These are phyloP conservation scores for Acorus gramineus DNA, from an alignment of 106 monocot genomes.

Conservation along the genomic window DNA sequence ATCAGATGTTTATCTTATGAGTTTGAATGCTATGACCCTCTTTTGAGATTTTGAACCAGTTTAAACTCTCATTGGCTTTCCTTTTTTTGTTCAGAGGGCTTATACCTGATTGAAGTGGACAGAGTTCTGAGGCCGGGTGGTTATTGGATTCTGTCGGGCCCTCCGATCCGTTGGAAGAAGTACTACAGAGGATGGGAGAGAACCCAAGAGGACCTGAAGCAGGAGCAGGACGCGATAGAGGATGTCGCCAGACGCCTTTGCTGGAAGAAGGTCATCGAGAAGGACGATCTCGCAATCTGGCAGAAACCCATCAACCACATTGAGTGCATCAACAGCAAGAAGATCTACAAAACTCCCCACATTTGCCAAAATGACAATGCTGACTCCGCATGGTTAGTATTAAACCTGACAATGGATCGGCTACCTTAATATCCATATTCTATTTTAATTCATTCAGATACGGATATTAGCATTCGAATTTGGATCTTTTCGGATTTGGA, in stretches of 20 bases:
- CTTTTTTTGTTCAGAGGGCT: slow-evolving; percentile 32
- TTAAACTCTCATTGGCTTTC: not conserved
- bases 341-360: slow-evolving; percentile 21
- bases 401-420: not conserved
- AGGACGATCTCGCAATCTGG: slow-evolving; percentile 64
- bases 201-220: slow-evolving; percentile 46
- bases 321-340: slow-evolving; percentile 33
- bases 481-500: too few species aligned
- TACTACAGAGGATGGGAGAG: slow-evolving; percentile 64
- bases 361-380: slow-evolving; percentile 44
- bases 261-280: slow-evolving; percentile 65
- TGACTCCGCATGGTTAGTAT: slow-evolving; percentile 48
- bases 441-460: too few species aligned
- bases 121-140: slow-evolving; percentile 64
- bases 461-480: too few species aligned
- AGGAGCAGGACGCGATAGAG: slow-evolving; percentile 65
- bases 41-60: too few species aligned
- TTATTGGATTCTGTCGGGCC: slow-evolving; percentile 71
- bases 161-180: slow-evolving; percentile 65
- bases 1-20: too few species aligned
- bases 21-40: too few species aligned
- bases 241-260: slow-evolving; percentile 43
- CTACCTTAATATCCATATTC: too few species aligned
- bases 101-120: slow-evolving; percentile 70
- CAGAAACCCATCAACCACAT: slow-evolving; percentile 67